These are phyloP conservation scores for Diaporthe citri DNA, from an alignment of 2,329 filamentous ascomycete genomes.

Conservation along the genomic window DNA sequence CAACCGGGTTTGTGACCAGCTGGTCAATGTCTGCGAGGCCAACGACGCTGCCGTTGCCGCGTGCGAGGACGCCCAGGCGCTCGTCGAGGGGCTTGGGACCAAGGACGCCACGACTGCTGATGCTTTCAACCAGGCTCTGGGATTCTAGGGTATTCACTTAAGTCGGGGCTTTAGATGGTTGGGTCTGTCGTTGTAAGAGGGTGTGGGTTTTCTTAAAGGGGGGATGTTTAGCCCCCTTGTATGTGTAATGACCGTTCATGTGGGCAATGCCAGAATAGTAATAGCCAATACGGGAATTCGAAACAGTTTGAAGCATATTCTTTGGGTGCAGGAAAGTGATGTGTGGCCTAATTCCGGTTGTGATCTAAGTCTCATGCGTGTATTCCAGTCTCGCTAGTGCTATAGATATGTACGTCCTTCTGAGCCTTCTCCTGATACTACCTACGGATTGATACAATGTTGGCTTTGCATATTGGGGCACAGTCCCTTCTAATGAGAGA, in stretches of 20 bases:
- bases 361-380: no score
- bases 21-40: slow-evolving; percentile 70
- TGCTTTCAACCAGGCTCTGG: slow-evolving; percentile 59
- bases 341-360: background rate
- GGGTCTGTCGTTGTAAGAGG: background rate
- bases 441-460: background rate
- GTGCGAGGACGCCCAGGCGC: slow-evolving; percentile 61
- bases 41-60: slow-evolving; percentile 64
- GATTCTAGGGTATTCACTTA: slow-evolving; percentile 47
- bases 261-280: slow-evolving; percentile 11
- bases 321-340: background rate
- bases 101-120: slow-evolving; percentile 61
- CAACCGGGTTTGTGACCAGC: slow-evolving; percentile 71
- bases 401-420: background rate
- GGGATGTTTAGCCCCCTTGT: background rate
- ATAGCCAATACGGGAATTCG: slow-evolving; percentile 16
- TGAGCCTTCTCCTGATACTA: no score
- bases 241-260: slow-evolving; percentile 23
- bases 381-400: background rate
- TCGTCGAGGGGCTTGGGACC: slow-evolving; percentile 63
- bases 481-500: slow-evolving; percentile 49
- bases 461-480: no score
- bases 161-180: background rate
- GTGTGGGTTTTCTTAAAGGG: background rate
- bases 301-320: background rate